Conservation (phyloP, 106 monocot genomes). For the Alisma plantagoaquatica region DNA sequence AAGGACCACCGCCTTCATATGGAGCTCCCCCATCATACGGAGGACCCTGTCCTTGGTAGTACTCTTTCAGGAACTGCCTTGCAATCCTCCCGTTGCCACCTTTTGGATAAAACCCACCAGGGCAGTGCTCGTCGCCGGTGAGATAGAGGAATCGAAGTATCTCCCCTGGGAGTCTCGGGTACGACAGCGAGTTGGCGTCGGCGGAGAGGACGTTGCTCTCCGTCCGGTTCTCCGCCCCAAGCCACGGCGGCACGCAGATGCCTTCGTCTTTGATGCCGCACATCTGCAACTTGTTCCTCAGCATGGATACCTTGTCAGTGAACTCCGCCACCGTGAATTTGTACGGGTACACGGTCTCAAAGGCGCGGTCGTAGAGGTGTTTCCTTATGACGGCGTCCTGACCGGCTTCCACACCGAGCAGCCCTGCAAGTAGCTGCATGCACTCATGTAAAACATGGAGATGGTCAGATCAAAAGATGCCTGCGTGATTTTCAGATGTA, state of each 20-base stretch:
- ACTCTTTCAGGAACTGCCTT: too few relatives aligned
- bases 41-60: too few relatives aligned
- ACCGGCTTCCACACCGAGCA: constrained; percentile 56
- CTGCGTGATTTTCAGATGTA: background rate
- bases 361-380: constrained; percentile 29
- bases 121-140: too few relatives aligned
- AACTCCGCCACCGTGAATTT: constrained; percentile 45
- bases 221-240: constrained; percentile 41
- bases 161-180: too few relatives aligned
- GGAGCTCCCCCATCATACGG: too few relatives aligned
- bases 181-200: constrained; percentile 40
- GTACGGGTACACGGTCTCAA: constrained; percentile 35
- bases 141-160: too few relatives aligned
- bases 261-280: constrained; percentile 67
- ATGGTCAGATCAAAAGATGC: background rate
- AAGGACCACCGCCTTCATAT: too few relatives aligned
- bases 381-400: constrained; percentile 59
- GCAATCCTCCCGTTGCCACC: too few relatives aligned
- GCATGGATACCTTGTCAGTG: constrained; percentile 34
- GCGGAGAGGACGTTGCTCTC: constrained; percentile 52
- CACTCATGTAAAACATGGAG: background rate
- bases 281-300: constrained; percentile 41
- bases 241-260: constrained; percentile 26
- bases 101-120: too few relatives aligned
- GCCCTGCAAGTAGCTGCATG: constrained; percentile 46